Evolutionary conservation across 306 rosid genomes (phyloP).

Genomic region (Pyrus betulifolia): DNA sequence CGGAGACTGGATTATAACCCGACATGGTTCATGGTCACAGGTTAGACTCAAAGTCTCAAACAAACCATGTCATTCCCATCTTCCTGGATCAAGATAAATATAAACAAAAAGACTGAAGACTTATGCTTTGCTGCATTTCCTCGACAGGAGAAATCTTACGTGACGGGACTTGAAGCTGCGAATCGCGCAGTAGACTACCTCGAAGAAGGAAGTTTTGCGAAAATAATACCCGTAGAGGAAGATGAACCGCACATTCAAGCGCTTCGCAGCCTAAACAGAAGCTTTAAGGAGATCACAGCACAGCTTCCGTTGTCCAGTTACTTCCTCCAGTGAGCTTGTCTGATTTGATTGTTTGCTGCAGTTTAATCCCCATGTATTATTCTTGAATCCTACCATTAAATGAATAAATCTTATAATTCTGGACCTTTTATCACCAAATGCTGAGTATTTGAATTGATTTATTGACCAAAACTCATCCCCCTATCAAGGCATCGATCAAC

Average conservation of each 20-base stretch:
- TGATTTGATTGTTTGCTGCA: background rate
- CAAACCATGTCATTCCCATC: background rate
- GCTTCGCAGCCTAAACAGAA: constrained; percentile 38
- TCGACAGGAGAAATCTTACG: constrained; percentile 50
- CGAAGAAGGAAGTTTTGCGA: constrained; percentile 54
- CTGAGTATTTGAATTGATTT: background rate
- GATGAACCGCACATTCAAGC: constrained; percentile 53
- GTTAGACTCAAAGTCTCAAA: constrained; percentile 10
- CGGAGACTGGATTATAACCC: constrained; percentile 56
- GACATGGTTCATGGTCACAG: constrained; percentile 63
- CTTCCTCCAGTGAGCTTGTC: constrained; percentile 21
- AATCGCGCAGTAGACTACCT: constrained; percentile 40
- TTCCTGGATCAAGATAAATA: background rate
- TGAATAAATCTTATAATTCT: background rate
- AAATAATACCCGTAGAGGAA: constrained; percentile 37
- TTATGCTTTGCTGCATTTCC: background rate
- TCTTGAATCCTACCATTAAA: background rate
- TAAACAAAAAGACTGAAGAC: background rate
- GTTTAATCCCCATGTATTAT: background rate
- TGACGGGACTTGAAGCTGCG: constrained; percentile 58
- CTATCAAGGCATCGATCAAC: no score
- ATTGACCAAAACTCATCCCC: no score
- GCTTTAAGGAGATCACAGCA: constrained; percentile 31
- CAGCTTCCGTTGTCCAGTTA: constrained; percentile 36
- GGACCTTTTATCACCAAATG: background rate